Evolutionary conservation across 1,284 basidiomycete genomes (phyloP).

Genomic region (Cutaneotrichosporon cyanovorans): DNA sequence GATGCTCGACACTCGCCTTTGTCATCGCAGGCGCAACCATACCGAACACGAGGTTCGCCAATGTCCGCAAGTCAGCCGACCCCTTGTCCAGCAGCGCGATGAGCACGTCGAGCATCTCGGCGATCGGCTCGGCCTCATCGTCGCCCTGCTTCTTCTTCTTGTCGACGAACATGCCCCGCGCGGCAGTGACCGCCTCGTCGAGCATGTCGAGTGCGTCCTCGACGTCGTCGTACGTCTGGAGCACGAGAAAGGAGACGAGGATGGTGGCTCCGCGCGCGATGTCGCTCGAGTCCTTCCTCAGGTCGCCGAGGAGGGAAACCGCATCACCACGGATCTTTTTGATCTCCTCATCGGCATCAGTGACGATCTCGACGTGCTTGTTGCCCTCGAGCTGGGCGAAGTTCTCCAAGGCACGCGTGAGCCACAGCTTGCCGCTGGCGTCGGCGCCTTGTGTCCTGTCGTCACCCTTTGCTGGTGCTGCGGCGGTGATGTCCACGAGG

Average conservation of each 20-base stretch:
- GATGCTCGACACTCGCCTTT: conserved; percentile 69
- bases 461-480: conserved; percentile 27
- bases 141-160: conserved; percentile 5
- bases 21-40: conserved; percentile 64
- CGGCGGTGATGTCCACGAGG: conserved; percentile 56
- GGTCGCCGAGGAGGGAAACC: conserved; percentile 46
- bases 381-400: conserved; percentile 54
- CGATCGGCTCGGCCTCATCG: conserved; percentile 54
- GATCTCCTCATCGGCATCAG: conserved; percentile 57
- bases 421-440: conserved; percentile 71
- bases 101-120: conserved; percentile 77
- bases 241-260: conserved; percentile 59
- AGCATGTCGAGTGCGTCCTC: conserved; percentile 55
- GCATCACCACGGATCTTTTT: conserved; percentile 50
- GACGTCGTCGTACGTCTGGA: conserved; percentile 63
- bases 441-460: conserved; percentile 54
- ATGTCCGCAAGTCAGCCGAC: conserved; percentile 69
- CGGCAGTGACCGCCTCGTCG: conserved; percentile 42
- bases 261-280: conserved; percentile 56
- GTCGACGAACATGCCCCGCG: conserved; percentile 8
- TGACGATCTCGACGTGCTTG: conserved; percentile 60
- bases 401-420: conserved; percentile 59
- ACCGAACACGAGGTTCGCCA: conserved; percentile 75
- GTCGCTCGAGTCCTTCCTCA: conserved; percentile 53
- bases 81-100: conserved; percentile 82